Evolutionary conservation across 176 grass and related monocot genomes (phyloP).

Genomic region (Musa schizocarpa): DNA sequence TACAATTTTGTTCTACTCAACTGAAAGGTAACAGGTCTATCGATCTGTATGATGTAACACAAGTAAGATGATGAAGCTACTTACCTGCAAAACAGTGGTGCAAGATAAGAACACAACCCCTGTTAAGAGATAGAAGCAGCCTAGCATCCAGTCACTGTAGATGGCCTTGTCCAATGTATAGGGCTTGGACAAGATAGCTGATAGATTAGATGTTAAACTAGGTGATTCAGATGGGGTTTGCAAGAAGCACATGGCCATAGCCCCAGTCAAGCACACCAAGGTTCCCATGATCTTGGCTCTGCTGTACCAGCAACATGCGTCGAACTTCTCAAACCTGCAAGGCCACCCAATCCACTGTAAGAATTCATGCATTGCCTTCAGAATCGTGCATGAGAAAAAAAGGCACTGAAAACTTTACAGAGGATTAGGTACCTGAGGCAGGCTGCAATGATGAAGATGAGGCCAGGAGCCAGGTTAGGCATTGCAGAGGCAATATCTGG

Average conservation of each 20-base stretch:
- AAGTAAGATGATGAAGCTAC: too few relatives aligned
- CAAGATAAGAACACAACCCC: slow-evolving; percentile 26
- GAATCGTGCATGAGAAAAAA: too few relatives aligned
- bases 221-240: slow-evolving; percentile 26
- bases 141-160: slow-evolving; percentile 38
- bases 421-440: slow-evolving; percentile 35
- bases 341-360: neutral
- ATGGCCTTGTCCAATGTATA: neutral
- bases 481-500: slow-evolving; percentile 43
- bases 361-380: too few relatives aligned
- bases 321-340: slow-evolving; percentile 53
- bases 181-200: neutral
- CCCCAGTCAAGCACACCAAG: slow-evolving; percentile 48
- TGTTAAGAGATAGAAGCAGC: slow-evolving; percentile 44
- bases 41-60: too few relatives aligned
- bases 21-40: too few relatives aligned
- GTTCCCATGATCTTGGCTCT: slow-evolving; percentile 53
- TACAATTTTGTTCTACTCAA: slow-evolving; percentile 5
- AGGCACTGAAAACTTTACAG: too few relatives aligned
- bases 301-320: slow-evolving; percentile 44
- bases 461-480: slow-evolving; percentile 44
- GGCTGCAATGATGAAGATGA: slow-evolving; percentile 59
- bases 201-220: neutral
- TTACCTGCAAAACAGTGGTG: slow-evolving; percentile 48
- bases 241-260: slow-evolving; percentile 49